A percentile compares a stretch with the other conserved stretches of the same genome.
phyloP scores from a whole-genome alignment of 345 rosid species.

The Salix exigua region DNA sequence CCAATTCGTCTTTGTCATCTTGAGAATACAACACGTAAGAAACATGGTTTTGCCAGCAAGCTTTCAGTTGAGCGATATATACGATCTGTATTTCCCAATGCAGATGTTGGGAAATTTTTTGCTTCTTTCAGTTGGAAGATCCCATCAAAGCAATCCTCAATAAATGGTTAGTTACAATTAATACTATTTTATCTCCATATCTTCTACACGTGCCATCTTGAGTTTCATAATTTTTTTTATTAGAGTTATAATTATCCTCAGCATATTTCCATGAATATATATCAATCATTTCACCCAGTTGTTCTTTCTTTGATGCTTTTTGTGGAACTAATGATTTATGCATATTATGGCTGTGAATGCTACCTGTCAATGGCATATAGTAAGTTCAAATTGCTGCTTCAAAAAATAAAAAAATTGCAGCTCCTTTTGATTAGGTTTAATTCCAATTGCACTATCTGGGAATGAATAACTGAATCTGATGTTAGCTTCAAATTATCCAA shows the following conservation, averaged over 20 bases:
- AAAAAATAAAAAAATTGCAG: background rate
- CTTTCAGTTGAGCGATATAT: conserved; percentile 45
- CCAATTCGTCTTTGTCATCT: conserved; percentile 41
- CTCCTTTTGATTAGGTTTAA: background rate
- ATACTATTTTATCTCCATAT: too few relatives aligned
- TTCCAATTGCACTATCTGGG: background rate
- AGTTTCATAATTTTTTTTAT: too few relatives aligned
- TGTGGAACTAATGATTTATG: too few relatives aligned
- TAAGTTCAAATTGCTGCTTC: background rate
- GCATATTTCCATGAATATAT: too few relatives aligned
- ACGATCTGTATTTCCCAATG: conserved; percentile 41
- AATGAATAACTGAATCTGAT: background rate
- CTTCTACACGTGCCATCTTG: too few relatives aligned
- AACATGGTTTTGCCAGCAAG: conserved; percentile 51
- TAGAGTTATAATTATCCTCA: too few relatives aligned
- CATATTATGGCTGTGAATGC: too few relatives aligned
- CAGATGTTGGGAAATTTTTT: conserved; percentile 54
- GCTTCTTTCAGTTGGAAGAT: conserved; percentile 70
- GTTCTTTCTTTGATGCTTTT: too few relatives aligned
- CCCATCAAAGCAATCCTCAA: conserved; percentile 38
- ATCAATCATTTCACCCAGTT: too few relatives aligned
- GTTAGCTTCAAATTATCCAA: background rate
- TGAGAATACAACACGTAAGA: conserved; percentile 16
- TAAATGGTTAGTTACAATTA: conserved; percentile 38
- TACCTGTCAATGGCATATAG: too few relatives aligned